phyloP scores from a whole-genome alignment of 2,329 filamentous ascomycete genomes.

The Fusarium sp. region DNA sequence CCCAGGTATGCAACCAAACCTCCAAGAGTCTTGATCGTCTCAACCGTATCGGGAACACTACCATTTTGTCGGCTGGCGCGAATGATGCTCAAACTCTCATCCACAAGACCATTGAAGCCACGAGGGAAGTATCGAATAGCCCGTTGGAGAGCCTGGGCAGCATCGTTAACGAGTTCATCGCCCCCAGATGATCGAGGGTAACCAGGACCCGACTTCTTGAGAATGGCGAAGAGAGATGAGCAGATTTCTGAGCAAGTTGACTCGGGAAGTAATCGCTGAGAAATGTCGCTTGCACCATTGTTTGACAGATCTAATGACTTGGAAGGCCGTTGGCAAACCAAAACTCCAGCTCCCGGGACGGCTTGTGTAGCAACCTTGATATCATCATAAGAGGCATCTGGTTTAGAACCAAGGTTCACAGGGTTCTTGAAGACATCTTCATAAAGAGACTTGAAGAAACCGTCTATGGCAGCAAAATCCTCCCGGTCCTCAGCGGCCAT shows the following conservation, averaged over 20 bases:
- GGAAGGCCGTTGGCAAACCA: constrained; percentile 53
- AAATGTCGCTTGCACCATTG: background rate
- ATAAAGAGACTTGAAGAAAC: constrained; percentile 54
- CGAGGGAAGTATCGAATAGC: constrained; percentile 48
- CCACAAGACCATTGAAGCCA: constrained; percentile 49
- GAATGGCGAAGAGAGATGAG: constrained; percentile 46
- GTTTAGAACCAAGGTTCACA: constrained; percentile 45
- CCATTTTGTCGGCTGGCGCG: constrained; percentile 35
- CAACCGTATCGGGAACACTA: constrained; percentile 32
- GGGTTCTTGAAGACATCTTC: constrained; percentile 54
- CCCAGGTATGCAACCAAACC: constrained; percentile 59
- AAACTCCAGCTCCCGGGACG: constrained; percentile 56
- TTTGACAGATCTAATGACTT: constrained; percentile 11
- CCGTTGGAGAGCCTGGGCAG: constrained; percentile 53
- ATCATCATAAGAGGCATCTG: constrained; percentile 49
- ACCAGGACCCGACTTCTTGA: constrained; percentile 36
- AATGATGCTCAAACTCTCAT: constrained; percentile 41
- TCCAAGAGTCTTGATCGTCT: constrained; percentile 50
- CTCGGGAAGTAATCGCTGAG: constrained; percentile 47
- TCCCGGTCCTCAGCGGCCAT: constrained; percentile 49
- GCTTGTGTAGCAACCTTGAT: constrained; percentile 55
- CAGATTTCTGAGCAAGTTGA: constrained; percentile 52
- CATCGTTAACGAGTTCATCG: constrained; percentile 54
- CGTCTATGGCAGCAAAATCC: constrained; percentile 50
- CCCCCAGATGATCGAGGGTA: constrained; percentile 33